phyloP scores from a whole-genome alignment of 2,329 filamentous ascomycete species.

The Salinomyces thailandicus region DNA sequence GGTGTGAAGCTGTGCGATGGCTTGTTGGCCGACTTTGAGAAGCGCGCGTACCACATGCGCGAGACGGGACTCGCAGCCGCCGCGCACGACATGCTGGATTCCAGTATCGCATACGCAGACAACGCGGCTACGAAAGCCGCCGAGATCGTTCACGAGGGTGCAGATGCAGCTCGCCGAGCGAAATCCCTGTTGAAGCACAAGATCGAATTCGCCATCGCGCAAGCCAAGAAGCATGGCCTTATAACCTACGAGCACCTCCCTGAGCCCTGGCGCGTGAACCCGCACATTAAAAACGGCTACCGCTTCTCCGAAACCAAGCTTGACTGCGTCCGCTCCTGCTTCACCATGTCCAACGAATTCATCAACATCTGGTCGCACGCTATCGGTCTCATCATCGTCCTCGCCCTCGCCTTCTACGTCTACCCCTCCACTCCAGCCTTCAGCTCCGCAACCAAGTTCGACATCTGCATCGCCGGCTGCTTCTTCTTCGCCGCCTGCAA shows the following conservation, averaged over 20 bases:
- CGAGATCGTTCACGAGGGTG: slow-evolving; percentile 67
- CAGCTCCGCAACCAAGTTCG: slow-evolving; percentile 70
- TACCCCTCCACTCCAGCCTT: slow-evolving; percentile 87
- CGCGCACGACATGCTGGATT: slow-evolving; percentile 62
- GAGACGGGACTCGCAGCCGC: slow-evolving; percentile 66
- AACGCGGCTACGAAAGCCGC: slow-evolving; percentile 64
- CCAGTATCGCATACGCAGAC: slow-evolving; percentile 70
- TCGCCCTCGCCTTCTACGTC: slow-evolving; percentile 87
- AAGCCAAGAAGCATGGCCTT: slow-evolving; percentile 69
- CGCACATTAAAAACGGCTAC: slow-evolving; percentile 83
- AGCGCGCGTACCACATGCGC: slow-evolving; percentile 65
- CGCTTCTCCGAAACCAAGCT: slow-evolving; percentile 87
- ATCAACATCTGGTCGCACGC: slow-evolving; percentile 98
- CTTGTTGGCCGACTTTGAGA: slow-evolving; percentile 78
- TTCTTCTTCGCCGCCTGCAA: slow-evolving; percentile 97
- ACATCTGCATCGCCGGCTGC: slow-evolving; percentile 80
- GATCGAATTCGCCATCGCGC: slow-evolving; percentile 74
- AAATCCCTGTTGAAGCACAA: slow-evolving; percentile 50
- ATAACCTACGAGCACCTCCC: slow-evolving; percentile 86
- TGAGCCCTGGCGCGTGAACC: slow-evolving; percentile 86
- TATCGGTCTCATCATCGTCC: slow-evolving; percentile 76
- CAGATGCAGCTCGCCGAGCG: slow-evolving; percentile 72
- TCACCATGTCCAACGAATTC: slow-evolving; percentile 80
- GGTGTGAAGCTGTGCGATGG: slow-evolving; percentile 77
- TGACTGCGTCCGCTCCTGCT: slow-evolving; percentile 71